phyloP scores from a whole-genome alignment of 805 yeast species.

The Teunomyces kruisii region DNA sequence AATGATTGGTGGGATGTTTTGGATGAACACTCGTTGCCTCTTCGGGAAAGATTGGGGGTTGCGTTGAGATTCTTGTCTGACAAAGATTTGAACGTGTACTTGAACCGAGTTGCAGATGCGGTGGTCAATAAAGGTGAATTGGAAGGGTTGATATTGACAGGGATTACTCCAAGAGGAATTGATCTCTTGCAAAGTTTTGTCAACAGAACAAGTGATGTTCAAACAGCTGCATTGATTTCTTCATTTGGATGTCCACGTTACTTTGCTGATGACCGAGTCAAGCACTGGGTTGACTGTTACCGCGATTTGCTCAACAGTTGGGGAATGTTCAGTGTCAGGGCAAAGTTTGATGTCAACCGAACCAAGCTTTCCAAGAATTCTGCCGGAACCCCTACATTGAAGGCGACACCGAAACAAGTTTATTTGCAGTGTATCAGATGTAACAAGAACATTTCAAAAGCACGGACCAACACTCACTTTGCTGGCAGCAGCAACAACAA shows the following conservation, averaged over 20 bases:
- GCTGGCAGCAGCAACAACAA: conserved; percentile 10
- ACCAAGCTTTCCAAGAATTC: conserved; percentile 58
- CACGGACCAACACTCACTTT: conserved; percentile 17
- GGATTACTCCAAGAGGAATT: conserved; percentile 83
- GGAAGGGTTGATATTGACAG: conserved; percentile 88
- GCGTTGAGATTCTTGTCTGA: conserved; percentile 85
- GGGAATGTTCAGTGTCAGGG: conserved; percentile 74
- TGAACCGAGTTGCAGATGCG: conserved; percentile 65
- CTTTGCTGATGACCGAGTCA: conserved; percentile 69
- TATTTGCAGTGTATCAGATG: conserved; percentile 81
- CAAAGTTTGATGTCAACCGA: conserved; percentile 80
- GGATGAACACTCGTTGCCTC: conserved; percentile 84
- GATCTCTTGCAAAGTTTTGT: conserved; percentile 83
- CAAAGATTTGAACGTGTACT: conserved; percentile 68
- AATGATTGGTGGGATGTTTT: conserved; percentile 96
- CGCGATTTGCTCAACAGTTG: conserved; percentile 72
- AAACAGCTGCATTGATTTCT: conserved; percentile 81
- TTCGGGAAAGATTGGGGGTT: conserved; percentile 86
- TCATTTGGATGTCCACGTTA: conserved; percentile 83
- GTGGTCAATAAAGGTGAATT: conserved; percentile 80
- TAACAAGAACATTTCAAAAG: conserved; percentile 63
- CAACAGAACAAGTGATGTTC: conserved; percentile 86
- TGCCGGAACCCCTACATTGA: conserved; percentile 47
- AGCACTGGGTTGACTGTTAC: conserved; percentile 76
- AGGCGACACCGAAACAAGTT: conserved; percentile 68